These are phyloP conservation scores for Penicillium aurantiogriseum DNA, from an alignment of 2,329 filamentous ascomycete species.

Conservation along the genomic window DNA sequence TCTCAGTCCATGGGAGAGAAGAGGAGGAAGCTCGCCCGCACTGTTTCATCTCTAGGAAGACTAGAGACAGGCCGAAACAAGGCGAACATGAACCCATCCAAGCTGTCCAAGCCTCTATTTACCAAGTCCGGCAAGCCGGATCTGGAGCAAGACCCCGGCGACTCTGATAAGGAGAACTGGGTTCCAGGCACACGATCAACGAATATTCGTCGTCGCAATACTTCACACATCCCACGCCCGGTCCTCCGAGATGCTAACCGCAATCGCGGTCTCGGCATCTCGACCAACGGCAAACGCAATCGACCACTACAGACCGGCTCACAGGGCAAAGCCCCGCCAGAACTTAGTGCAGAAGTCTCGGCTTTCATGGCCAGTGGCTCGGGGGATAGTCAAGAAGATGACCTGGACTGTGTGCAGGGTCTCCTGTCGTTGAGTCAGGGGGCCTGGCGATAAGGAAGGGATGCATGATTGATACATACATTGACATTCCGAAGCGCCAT, in stretches of 20 bases:
- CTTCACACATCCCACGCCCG: constrained; percentile 36
- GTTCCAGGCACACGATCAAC: constrained; percentile 49
- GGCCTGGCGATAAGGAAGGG: constrained; percentile 67
- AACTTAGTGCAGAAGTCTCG: constrained; percentile 64
- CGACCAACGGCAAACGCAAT: constrained; percentile 29
- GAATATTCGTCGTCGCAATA: constrained; percentile 38
- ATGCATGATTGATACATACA: not conserved
- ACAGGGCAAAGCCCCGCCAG: constrained; percentile 39
- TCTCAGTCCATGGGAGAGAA: constrained; percentile 50
- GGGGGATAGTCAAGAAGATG: constrained; percentile 67
- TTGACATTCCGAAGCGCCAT: constrained; percentile 4
- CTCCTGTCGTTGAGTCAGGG: constrained; percentile 85
- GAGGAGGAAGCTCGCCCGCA: constrained; percentile 61
- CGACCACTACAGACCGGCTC: constrained; percentile 29
- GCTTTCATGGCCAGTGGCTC: constrained; percentile 66
- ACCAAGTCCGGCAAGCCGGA: constrained; percentile 37
- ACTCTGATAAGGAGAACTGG: constrained; percentile 97
- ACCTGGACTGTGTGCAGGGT: constrained; percentile 87
- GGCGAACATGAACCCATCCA: constrained; percentile 30
- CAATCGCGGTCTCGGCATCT: constrained; percentile 26
- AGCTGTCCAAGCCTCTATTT: constrained; percentile 23
- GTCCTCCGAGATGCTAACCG: constrained; percentile 48
- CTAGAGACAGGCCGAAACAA: constrained; percentile 54
- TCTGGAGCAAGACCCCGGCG: constrained; percentile 55
- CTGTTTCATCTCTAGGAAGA: constrained; percentile 62